Percentiles rank a stretch among this genome's conserved stretches.
phyloP scores from a whole-genome alignment of 2,329 filamentous ascomycete species.

The Curvularia verruculosa region DNA sequence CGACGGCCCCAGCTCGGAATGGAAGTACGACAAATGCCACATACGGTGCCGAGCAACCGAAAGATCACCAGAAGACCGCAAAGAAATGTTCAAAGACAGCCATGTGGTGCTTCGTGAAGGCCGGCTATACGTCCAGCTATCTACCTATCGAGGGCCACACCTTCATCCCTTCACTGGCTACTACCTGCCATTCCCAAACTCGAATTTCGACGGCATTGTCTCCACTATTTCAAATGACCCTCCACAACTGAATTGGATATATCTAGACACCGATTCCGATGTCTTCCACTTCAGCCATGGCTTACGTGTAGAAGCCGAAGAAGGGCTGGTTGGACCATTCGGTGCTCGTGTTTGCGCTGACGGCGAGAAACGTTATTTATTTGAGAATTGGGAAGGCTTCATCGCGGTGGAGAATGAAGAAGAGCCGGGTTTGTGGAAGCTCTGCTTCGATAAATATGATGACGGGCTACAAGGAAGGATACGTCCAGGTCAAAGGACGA shows the following conservation, averaged over 20 bases:
- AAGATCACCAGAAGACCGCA: conserved; percentile 25
- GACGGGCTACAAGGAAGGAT: conserved; percentile 49
- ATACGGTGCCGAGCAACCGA: conserved; percentile 25
- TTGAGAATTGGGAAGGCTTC: conserved; percentile 63
- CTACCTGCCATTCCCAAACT: conserved; percentile 56
- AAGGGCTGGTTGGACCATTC: conserved; percentile 50
- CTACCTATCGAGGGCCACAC: conserved; percentile 21
- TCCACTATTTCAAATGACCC: conserved; percentile 58
- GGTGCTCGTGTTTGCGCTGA: conserved; percentile 74
- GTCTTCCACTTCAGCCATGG: conserved; percentile 49
- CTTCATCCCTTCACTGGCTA: conserved; percentile 57
- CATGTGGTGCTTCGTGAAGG: conserved; percentile 24
- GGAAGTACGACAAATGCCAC: conserved; percentile 31
- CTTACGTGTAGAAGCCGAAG: conserved; percentile 66
- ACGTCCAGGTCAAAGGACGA: conserved; percentile 28
- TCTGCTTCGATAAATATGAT: conserved; percentile 56
- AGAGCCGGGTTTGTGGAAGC: conserved; percentile 56
- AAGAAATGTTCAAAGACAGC: conserved; percentile 23
- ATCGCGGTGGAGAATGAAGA: conserved; percentile 59
- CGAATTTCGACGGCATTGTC: conserved; percentile 53
- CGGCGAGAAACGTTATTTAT: conserved; percentile 60
- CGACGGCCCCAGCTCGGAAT: conserved; percentile 21
- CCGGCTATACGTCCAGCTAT: conserved; percentile 29
- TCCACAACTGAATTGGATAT: conserved; percentile 72
- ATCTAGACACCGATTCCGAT: conserved; percentile 63